Evolutionary conservation across 2,329 filamentous ascomycete species (phyloP).

Genomic region (Cryoendolithus antarcticus): DNA sequence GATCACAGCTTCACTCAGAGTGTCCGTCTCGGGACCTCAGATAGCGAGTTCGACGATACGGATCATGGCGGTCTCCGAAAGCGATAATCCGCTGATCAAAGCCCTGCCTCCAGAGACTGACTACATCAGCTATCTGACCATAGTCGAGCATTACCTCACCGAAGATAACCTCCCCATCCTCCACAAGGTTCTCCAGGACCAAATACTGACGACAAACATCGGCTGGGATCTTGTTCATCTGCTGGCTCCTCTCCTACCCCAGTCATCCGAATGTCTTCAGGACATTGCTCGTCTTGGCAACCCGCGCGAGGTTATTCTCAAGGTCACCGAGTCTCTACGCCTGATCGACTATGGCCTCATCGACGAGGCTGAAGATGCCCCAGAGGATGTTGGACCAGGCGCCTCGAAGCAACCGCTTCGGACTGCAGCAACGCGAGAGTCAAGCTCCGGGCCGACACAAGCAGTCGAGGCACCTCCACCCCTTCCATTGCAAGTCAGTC

Average conservation of each 20-base stretch:
- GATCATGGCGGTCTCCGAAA: conserved; percentile 10
- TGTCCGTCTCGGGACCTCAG: neutral
- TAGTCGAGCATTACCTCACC: conserved; percentile 61
- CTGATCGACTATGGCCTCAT: conserved; percentile 38
- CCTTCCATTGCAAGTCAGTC: conserved; percentile 33
- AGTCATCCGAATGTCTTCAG: conserved; percentile 57
- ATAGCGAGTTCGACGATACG: neutral
- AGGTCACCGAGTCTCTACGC: conserved; percentile 62
- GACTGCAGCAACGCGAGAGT: conserved; percentile 11
- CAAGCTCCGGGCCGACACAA: conserved; percentile 1
- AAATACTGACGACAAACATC: conserved; percentile 58
- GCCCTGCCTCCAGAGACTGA: conserved; percentile 53
- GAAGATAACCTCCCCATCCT: conserved; percentile 55
- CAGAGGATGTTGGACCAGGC: conserved; percentile 17
- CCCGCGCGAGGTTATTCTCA: conserved; percentile 68
- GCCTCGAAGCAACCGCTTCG: conserved; percentile 13
- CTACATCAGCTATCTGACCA: conserved; percentile 64
- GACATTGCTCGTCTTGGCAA: conserved; percentile 68
- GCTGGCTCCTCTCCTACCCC: conserved; percentile 52
- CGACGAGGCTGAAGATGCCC: conserved; percentile 44
- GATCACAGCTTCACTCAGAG: too few relatives aligned
- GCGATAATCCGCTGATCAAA: conserved; percentile 40
- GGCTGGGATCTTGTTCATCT: conserved; percentile 76
- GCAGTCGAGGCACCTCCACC: conserved; percentile 17
- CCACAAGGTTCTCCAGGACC: conserved; percentile 56